A percentile compares a stretch with the other conserved stretches of the same genome.
phyloP scores from a whole-genome alignment of 179 eudicot genomes.

The Carnegiea gigantea region DNA sequence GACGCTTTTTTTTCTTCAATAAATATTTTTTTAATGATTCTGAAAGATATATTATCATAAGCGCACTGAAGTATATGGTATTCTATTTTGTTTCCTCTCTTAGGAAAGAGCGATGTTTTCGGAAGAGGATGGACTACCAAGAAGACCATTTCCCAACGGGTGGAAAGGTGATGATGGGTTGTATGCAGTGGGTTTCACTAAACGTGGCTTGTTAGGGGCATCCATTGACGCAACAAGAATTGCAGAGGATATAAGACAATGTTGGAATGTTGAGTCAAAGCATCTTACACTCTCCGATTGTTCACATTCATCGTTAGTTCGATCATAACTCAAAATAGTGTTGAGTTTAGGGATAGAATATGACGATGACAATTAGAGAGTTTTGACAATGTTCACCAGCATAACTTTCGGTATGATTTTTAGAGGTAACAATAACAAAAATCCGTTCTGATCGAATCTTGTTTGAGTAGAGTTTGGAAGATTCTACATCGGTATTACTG shows the following conservation, averaged over 20 bases:
- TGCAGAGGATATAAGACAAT: conserved; percentile 51
- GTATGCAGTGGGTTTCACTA: conserved; percentile 61
- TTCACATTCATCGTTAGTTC: conserved; percentile 6
- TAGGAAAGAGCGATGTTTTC: conserved; percentile 52
- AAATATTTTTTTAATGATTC: neutral
- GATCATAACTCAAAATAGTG: neutral
- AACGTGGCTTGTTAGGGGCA: conserved; percentile 57
- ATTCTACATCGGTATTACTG: no score
- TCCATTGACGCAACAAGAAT: conserved; percentile 56
- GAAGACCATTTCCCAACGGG: conserved; percentile 48
- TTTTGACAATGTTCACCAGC: conserved; percentile 17
- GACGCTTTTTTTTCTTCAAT: neutral
- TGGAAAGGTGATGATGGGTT: conserved; percentile 61
- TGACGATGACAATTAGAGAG: conserved; percentile 21
- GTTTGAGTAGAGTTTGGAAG: no score
- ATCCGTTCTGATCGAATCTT: no score
- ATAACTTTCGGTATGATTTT: conserved; percentile 4
- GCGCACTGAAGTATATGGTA: neutral
- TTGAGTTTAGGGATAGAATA: conserved; percentile 1
- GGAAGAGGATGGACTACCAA: conserved; percentile 39
- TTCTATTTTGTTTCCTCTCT: neutral
- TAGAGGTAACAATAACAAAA: neutral
- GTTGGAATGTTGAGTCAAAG: conserved; percentile 44
- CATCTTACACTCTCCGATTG: conserved; percentile 24
- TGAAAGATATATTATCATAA: neutral